Evolutionary conservation across 805 yeast genomes (phyloP), one percentile per base, ranked within the genome.

Genomic region (Starmerella etchellsii): DNA sequence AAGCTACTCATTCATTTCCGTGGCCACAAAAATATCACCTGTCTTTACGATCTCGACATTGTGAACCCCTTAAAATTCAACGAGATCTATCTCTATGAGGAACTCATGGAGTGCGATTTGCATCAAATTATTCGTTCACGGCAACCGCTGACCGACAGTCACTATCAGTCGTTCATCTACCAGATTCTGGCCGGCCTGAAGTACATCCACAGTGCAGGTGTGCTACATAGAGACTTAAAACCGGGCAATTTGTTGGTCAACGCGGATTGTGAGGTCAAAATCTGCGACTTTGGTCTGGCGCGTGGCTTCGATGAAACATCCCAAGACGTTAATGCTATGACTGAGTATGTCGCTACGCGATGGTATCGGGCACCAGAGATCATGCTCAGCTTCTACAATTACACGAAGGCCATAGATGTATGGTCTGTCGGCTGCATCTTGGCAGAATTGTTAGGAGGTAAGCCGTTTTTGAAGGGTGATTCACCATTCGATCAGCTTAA

Each of bases 351-450:
- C 33, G 97, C 97, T 9, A 88, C 97, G 3, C 68, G 97, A 50
- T 88, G 97, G 96, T 88, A 88, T 61, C 69, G 97, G 42, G 97
- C 97, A 0, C 97, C 97, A 0, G 97, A 88, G 54, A 85, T 88
- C 58, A 88, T 88, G 97, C 69, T 88, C 37, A 84, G 95, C 13
- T 84, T 87, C 54, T 88, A 85, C 48, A 83, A 81, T 54, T 88
- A 88, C 63, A 81, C 95, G 21, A 81, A 88, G 29, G 95, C 95
- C 27, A 88, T 88, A 55, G 97, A 88, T 61, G 76, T 88, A 25
- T 88, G 97, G 97, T 80, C 94, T 2, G 94, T 85, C 19, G 97
- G 97, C 4, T 88, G 97, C 62, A 88, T 88, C 29, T 65, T 88
- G 41, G 96, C 95, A 0, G 97, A 88, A 58, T 72, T 88, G 73